Base-by-base conservation (phyloP, 2,329 filamentous ascomycete genomes). In the Neofusicoccum parvum region DNA sequence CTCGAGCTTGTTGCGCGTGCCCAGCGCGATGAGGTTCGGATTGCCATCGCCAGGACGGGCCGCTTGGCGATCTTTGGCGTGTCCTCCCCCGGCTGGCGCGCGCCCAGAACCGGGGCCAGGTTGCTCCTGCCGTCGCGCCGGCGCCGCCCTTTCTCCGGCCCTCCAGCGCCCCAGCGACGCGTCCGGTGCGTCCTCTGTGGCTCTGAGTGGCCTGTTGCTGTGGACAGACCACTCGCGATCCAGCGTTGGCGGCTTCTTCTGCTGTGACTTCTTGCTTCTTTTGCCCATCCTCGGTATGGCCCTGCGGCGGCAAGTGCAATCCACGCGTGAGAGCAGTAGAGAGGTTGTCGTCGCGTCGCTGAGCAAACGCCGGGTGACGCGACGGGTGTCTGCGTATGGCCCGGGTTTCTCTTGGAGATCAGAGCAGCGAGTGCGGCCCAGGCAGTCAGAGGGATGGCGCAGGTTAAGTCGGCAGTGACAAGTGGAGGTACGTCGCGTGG, bases 1-100 rank as follows among this genome's bases (percentile, higher is more conserved):
- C 41, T 5, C 17, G 59, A 51, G 34, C 45, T 62, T 62, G 45
- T 43, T 27, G 59, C 46, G 59, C 15, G 45, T 12, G 45, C 59
- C 59, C 48, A 62, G 45, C 6, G 59, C 59, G 48, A 62, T 39
- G 59, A 62, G 59, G 59, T 62, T 62, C 45, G 59, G 59, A 51
- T 62, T 62, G 36, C n/a, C 34, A 48, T n/a, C 32, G 23, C 1
- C 58, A 15, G 59, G 56, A 60, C 41, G 56, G 32, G 56, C 43
- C 56, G 56, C 43, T n/a, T 41, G 14, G 56, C 43, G 56, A 15
- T 48, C 56, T 37, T 17, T 34, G 54, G 27, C 37, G 20, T 37
- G 37, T 43, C 14, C 23, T 46, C 17, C 48, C 48, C 50, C 50
- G 50, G 50, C 34, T 5, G 20, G 48, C 27, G 50, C n/a, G 32